These are phyloP conservation scores for Apiotrichum mycotoxinovorans DNA, from an alignment of 1,284 basidiomycete genomes.

Conservation along the genomic window DNA sequence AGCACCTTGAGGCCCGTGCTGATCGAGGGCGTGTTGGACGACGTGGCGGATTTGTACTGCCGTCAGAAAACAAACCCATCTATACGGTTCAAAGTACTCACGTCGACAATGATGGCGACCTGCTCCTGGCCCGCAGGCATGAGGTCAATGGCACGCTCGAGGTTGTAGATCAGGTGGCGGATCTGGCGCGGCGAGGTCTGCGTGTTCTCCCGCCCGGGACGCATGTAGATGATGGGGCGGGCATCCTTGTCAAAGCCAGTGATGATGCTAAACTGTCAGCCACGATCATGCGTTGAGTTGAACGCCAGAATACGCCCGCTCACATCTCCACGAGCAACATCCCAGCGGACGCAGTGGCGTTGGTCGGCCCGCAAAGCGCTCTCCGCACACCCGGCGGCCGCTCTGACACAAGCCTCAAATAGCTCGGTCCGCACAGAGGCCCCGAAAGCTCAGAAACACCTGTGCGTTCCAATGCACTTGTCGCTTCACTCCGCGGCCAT, in stretches of 20 bases:
- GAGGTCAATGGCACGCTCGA: constrained; percentile 79
- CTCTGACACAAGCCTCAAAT: too few relatives aligned
- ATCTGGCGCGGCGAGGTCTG: constrained; percentile 69
- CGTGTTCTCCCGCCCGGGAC: constrained; percentile 77
- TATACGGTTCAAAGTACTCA: constrained; percentile 15
- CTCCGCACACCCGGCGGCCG: too few relatives aligned
- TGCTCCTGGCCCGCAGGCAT: constrained; percentile 79
- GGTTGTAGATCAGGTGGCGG: constrained; percentile 73
- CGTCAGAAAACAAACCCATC: neutral
- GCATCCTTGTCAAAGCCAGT: constrained; percentile 79
- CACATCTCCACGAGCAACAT: too few relatives aligned
- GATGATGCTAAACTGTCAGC: constrained; percentile 57
- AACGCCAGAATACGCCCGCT: too few relatives aligned
- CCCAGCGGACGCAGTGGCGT: too few relatives aligned
- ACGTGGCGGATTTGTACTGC: constrained; percentile 54
- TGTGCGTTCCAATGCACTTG: too few relatives aligned
- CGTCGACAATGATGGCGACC: constrained; percentile 72
- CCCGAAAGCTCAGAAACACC: too few relatives aligned
- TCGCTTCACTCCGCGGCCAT: too few relatives aligned
- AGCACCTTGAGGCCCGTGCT: constrained; percentile 73
- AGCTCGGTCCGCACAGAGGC: too few relatives aligned
- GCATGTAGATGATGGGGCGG: constrained; percentile 76
- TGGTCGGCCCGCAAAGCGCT: too few relatives aligned
- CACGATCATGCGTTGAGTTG: neutral
- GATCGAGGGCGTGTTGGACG: constrained; percentile 75